Conservation (phyloP, 768 basidiomycete genomes). For the Lactarius quietus region DNA sequence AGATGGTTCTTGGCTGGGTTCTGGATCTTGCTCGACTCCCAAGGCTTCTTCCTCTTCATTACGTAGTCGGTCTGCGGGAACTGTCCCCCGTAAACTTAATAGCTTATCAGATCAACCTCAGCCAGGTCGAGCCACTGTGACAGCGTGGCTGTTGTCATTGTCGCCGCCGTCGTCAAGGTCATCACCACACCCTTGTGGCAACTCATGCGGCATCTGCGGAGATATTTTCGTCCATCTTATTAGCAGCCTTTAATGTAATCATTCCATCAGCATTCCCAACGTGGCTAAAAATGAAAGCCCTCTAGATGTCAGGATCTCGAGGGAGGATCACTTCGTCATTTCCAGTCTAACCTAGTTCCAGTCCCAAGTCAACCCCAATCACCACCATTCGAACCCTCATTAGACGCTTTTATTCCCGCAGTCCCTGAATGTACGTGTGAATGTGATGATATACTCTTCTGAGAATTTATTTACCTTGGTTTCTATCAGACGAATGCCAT, state of each 20-base stretch:
- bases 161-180: not conserved
- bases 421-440: slow-evolving; percentile 4
- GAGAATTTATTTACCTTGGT: not conserved
- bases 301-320: not conserved
- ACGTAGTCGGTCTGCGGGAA: not conserved
- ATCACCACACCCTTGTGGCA: not conserved
- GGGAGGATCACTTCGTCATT: not conserved
- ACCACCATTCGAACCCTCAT: not conserved
- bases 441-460: not conserved
- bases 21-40: not conserved
- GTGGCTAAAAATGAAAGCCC: not conserved
- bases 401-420: not conserved
- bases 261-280: not conserved
- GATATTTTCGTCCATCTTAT: not conserved
- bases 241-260: not conserved
- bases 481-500: not conserved
- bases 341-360: no score
- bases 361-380: not conserved
- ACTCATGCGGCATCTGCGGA: not conserved
- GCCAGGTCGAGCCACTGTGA: no score
- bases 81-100: not conserved
- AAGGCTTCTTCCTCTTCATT: not conserved
- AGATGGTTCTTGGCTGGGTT: not conserved
- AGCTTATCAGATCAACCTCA: not conserved
- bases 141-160: not conserved